Base-by-base conservation (phyloP, 345 rosid species). In the Aethionema arabicum region DNA sequence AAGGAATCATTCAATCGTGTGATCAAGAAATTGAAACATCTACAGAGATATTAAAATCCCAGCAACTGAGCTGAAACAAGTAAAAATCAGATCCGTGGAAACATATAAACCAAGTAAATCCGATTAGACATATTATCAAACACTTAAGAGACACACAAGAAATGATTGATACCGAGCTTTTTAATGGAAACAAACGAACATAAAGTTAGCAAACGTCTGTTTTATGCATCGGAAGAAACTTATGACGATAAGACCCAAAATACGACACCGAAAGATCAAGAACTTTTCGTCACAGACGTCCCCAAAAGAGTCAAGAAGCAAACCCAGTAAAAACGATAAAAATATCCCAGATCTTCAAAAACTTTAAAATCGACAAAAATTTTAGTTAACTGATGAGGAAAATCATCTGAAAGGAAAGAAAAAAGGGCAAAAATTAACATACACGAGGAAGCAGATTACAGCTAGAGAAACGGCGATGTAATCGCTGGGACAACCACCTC, bases 401-500 rank as follows among this genome's bases (percentile, higher is more conserved):
- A 67, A 47, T 32, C 27, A 61, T 27, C 53, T 59, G 2, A 37
- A 44, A 52, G 12, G 53, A 6, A 64, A 47, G 42, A 29, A 52
- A 8, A 46, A 49, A 7, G 32, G 54, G 13, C 6, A 13, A 35
- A 49, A 65, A n/a, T n/a, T n/a, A n/a, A 68, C 79, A 46, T 72
- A 88, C 98, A 88, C 55, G 62, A 85, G 16, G 66, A 88, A 60
- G 74, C 85, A 76, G 65, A 86, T 61, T 3, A 62, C 33, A 14
- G 98, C 86, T 13, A 83, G 65, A 52, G 78, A 62, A 41, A 91
- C 55, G 65, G 88, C 96, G 10, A 85, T 52, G 82, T 86, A 91
- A 75, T 91, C 96, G 69, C 78, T 79, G 69, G 95, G 90, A 45
- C 96, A 91, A 70, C 96, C 98, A 37, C 96, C 96, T 49, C n/a